Evolutionary conservation across 768 basidiomycete species (phyloP).

Genomic region (Collybia sordida): DNA sequence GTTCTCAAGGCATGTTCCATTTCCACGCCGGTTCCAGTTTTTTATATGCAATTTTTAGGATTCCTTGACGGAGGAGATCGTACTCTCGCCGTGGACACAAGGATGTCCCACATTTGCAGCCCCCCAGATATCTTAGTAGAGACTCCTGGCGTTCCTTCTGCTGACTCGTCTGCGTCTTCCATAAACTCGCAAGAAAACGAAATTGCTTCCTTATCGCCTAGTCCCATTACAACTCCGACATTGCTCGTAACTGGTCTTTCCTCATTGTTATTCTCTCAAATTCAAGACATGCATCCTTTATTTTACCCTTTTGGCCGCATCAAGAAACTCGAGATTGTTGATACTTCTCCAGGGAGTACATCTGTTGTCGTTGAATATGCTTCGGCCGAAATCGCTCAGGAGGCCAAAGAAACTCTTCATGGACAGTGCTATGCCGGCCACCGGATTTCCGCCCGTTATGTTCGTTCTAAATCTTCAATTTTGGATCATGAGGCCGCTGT

Average conservation of each 20-base stretch:
- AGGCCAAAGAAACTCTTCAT: slow-evolving; percentile 62
- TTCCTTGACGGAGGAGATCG: slow-evolving; percentile 85
- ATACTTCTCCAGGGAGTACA: slow-evolving; percentile 39
- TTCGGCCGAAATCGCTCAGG: slow-evolving; percentile 51
- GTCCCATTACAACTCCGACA: slow-evolving; percentile 43
- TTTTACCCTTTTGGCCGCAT: slow-evolving; percentile 72
- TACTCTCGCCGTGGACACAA: slow-evolving; percentile 55
- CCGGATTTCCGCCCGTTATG: slow-evolving; percentile 33
- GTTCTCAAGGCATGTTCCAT: slow-evolving; percentile 62
- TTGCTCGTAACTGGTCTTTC: slow-evolving; percentile 69
- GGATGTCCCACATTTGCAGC: slow-evolving; percentile 14
- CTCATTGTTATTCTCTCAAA: slow-evolving; percentile 62
- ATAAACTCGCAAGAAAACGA: slow-evolving; percentile 28
- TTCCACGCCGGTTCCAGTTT: neutral
- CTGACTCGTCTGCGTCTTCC: slow-evolving; percentile 34
- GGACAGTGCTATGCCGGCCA: slow-evolving; percentile 61
- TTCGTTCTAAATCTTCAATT: slow-evolving; percentile 22
- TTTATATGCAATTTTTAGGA: slow-evolving; percentile 36
- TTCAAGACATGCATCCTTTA: slow-evolving; percentile 68
- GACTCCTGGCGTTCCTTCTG: slow-evolving; percentile 21
- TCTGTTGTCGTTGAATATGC: slow-evolving; percentile 68
- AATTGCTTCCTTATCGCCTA: slow-evolving; percentile 29
- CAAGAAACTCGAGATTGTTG: slow-evolving; percentile 56
- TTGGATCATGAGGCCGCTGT: slow-evolving; percentile 13
- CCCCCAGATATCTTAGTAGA: slow-evolving; percentile 23